Base-by-base conservation (phyloP, 495 filamentous ascomycete species). In the Xylaria telfairii region DNA sequence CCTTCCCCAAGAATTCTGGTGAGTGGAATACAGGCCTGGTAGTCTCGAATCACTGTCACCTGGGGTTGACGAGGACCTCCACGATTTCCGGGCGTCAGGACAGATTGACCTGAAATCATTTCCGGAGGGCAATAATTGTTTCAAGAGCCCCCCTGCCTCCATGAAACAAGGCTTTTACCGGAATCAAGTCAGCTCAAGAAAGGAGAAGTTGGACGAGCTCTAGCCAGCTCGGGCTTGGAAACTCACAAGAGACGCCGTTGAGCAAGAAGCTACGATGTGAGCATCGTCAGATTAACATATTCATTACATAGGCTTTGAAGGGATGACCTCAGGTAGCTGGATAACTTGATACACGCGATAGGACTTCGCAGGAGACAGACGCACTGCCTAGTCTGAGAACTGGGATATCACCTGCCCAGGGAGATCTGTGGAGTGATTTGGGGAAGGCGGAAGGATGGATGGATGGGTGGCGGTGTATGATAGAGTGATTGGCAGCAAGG, bases 11-110 rank as follows among this genome's bases (percentile, higher is more conserved):
- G 79, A 49, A 77, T 69, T 54, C 75, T 79, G 44, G 79, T 79
- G 59, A 85, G 77, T 32, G 83, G 83, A 26, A 85, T 77, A 71
- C 74, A 81, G 49, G 80, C 74, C 63, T 82, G 78, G 12, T 74
- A 76, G 65, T 82, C 80, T 59, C 77, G 77, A 15, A 81, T 54
- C 21, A 81, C 73, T 32, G 66, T 63, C 37, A 71, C 66, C 69
- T 71, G 69, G 41, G 69, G 41, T 30, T 67, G 69, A 53, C 69
- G 62, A 67, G 49, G 56, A 41, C 64, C 69, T 67, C 69, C 69
- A 41, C 69, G 69, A 66, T 71, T 66, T 71, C 69, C 69, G 54
- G 64, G 44, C 37, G 69, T 51, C 54, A 61, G 65, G 64, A 53
- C 32, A 68, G 57, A 65, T 59, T 69, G 51, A 62, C 69, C 69